Evolutionary conservation across 139 green algal species (phyloP).

Genomic region (Raphidocelis subcapitata): DNA sequence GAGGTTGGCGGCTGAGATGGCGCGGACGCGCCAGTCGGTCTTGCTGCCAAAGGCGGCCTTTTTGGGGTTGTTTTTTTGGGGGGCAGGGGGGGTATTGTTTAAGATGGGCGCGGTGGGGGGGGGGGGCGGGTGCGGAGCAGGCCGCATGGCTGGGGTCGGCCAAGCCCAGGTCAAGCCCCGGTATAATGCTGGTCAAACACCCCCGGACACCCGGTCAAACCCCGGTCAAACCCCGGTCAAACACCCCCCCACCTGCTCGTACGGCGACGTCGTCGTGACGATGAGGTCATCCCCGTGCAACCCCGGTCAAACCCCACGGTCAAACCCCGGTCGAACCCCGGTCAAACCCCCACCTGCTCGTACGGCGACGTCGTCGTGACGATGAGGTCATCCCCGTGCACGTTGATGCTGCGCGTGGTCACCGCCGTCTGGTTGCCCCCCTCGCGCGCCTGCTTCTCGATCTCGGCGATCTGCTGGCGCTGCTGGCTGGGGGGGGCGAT

Average conservation of each 20-base stretch:
- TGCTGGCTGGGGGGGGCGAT: conserved; percentile 96
- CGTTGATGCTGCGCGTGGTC: conserved; percentile 94
- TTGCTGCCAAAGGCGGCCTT: conserved; percentile 90
- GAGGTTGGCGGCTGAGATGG: conserved; percentile 96
- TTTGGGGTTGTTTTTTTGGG: conserved; percentile 26
- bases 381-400: conserved; percentile 90
- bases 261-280: conserved; percentile 96
- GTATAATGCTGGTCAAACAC: too few relatives aligned
- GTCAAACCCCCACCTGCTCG: too few relatives aligned
- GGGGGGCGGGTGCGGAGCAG: too few relatives aligned
- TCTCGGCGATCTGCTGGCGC: conserved; percentile 99
- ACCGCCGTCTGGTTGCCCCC: conserved; percentile 87
- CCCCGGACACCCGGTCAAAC: too few relatives aligned
- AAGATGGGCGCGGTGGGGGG: too few relatives aligned
- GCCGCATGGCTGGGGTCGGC: too few relatives aligned
- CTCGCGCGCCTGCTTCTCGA: conserved; percentile 95
- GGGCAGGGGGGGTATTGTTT: background rate
- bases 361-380: conserved; percentile 97
- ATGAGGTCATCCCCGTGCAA: conserved; percentile 95
- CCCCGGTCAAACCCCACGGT: too few relatives aligned
- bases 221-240: too few relatives aligned
- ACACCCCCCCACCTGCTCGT: too few relatives aligned
- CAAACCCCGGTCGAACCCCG: too few relatives aligned
- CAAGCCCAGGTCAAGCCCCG: too few relatives aligned
- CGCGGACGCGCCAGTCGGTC: conserved; percentile 98